phyloP scores from a whole-genome alignment of 768 basidiomycete species.

The Macrolepiota fuliginosa region DNA sequence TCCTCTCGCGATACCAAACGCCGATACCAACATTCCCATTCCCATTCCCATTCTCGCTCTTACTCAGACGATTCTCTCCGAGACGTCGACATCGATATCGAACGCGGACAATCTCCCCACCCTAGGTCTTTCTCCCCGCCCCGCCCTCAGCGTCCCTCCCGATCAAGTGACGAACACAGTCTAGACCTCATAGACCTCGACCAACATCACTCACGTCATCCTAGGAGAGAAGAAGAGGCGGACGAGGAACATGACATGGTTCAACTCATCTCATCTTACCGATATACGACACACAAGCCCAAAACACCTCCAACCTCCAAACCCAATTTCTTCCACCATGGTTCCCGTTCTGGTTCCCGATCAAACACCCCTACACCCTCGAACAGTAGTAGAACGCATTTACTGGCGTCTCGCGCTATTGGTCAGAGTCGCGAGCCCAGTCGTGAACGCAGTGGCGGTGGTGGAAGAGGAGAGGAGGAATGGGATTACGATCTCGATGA shows the following conservation, averaged over 20 bases:
- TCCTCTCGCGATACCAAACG: background rate
- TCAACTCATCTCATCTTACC: conserved; percentile 48
- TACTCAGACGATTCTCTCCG: background rate
- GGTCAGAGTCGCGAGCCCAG: background rate
- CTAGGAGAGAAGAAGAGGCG: conserved; percentile 20
- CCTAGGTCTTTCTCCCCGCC: background rate
- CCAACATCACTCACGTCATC: too few relatives aligned
- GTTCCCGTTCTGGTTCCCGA: conserved; percentile 1
- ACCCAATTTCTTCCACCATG: conserved; percentile 1
- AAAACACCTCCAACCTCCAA: conserved; percentile 9
- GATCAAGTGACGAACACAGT: background rate
- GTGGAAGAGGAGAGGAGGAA: background rate
- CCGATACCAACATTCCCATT: too few relatives aligned
- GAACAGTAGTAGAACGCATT: background rate
- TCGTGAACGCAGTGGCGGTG: background rate
- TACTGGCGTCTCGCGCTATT: background rate
- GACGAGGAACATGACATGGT: conserved; percentile 32
- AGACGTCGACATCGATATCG: background rate
- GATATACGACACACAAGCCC: conserved; percentile 24
- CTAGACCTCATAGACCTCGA: background rate
- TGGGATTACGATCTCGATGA: background rate
- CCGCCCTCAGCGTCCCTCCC: background rate
- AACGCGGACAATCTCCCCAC: background rate
- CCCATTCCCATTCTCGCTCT: background rate
- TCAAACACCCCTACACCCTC: background rate